Base-by-base conservation (phyloP, 1,284 basidiomycete species). In the Jaminaea rosea region DNA sequence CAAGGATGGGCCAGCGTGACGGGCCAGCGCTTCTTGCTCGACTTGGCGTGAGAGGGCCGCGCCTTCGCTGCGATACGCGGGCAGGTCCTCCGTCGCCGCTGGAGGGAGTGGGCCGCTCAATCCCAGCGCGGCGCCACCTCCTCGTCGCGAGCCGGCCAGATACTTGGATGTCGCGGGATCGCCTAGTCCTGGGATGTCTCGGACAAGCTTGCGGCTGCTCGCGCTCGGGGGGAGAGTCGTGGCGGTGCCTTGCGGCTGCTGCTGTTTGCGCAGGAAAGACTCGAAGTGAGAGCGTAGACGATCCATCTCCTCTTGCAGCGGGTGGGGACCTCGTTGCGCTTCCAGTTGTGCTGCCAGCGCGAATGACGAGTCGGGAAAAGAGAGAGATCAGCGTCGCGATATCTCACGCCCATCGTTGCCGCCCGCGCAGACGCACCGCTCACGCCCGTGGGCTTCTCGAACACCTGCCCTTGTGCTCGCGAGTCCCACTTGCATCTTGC, bases 391-490 rank as follows among this genome's bases (percentile, higher is more conserved):
- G 57, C 32, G 0, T 58, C 56, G 28, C 50, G 55, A 23, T 65
- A 58, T 32, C 67, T 63, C 13, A 24, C 44, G 10, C 55, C 49
- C 39, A 62, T 59, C 39, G 50, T 28, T 49, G 57, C 48, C 31
- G 50, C 37, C 13, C 15, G 5, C 23, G 8, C 11, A 9, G 7
- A 53, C 66, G 49, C 27, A 74, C 69, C 49, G 19, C 69, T 90
- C 17, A 99, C 82, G 23, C 91, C 89, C 0, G 91, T 92, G 0
- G 91, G 88, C 74, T 97, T 98, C 68, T 97, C 93, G 63, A 97
- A 97, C 9, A 83, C 85, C 69, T 93, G 87, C 0, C 85, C 87
- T 1, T 92, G 83, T 15, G 29, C 29, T 11, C 23, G 17, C 11
- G 19, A 93, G 73, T 93, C 88, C 93, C 94, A 98, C 70, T 86